Conservation (phyloP, 371 early-diverging fungal species). For the Apophysomyces ossiformis region DNA sequence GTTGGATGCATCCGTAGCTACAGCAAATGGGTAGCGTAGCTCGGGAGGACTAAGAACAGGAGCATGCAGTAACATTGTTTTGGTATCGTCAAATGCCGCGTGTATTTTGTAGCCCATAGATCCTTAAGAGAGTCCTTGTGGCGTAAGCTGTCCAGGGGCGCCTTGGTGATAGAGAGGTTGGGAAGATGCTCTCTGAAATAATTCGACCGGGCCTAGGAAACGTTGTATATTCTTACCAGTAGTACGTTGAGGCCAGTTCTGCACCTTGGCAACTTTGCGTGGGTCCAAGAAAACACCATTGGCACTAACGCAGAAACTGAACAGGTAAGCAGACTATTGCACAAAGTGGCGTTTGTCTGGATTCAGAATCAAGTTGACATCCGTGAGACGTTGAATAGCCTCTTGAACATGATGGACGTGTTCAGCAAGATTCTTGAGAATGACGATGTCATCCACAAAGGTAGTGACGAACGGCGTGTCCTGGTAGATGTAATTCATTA, state of each 20-base stretch:
- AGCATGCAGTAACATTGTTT: not conserved
- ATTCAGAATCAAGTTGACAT: constrained; percentile 19
- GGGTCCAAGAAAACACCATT: constrained; percentile 14
- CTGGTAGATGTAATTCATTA: not conserved
- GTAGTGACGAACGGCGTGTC: constrained; percentile 9
- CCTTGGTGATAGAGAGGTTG: constrained; percentile 1
- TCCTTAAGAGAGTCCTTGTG: not conserved
- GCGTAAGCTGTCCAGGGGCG: constrained; percentile 22
- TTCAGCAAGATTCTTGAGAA: not conserved
- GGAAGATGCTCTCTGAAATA: constrained; percentile 28
- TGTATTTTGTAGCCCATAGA: not conserved
- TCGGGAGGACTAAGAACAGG: too few species aligned
- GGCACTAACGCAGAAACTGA: constrained; percentile 12
- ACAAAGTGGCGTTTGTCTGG: constrained; percentile 19
- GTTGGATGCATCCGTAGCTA: too few species aligned
- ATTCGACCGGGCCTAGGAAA: constrained; percentile 22
- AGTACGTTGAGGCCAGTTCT: constrained; percentile 4
- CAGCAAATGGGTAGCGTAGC: too few species aligned
- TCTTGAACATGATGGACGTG: constrained; percentile 10
- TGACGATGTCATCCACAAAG: not conserved
- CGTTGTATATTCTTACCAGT: constrained; percentile 16
- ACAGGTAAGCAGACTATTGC: not conserved
- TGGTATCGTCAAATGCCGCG: not conserved
- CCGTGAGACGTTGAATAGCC: constrained; percentile 16
- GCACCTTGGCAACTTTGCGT: constrained; percentile 10